phyloP scores from a whole-genome alignment of 2,329 filamentous ascomycete genomes.

The Exophiala sp. region DNA sequence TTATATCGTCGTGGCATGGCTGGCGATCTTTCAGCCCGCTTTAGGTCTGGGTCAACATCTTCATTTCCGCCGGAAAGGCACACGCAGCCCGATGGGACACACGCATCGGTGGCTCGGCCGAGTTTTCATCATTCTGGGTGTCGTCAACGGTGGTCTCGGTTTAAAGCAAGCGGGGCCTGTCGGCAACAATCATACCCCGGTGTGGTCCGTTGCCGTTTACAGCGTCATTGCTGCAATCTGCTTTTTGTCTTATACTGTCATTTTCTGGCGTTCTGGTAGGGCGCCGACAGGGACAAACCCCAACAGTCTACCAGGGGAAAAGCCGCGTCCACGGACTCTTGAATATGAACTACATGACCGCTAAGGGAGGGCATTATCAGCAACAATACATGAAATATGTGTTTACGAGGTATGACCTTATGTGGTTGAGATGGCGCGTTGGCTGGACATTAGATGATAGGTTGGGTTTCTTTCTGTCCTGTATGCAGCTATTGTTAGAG shows the following conservation, averaged over 20 bases:
- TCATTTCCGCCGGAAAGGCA: conserved; percentile 44
- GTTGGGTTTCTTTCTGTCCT: too few species aligned
- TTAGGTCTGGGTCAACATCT: conserved; percentile 49
- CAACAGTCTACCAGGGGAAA: conserved; percentile 16
- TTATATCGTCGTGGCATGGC: conserved; percentile 44
- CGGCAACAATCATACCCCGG: conserved; percentile 31
- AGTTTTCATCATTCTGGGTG: conserved; percentile 45
- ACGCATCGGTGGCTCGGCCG: conserved; percentile 53
- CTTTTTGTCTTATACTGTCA: conserved; percentile 40
- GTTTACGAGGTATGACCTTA: too few species aligned
- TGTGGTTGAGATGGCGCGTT: too few species aligned
- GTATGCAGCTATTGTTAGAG: too few species aligned
- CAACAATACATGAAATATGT: too few species aligned
- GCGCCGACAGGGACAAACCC: neutral
- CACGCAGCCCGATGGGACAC: conserved; percentile 35
- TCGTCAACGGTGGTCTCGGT: conserved; percentile 54
- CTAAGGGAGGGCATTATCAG: neutral
- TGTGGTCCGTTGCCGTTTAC: conserved; percentile 43
- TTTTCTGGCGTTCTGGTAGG: conserved; percentile 16
- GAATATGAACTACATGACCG: conserved; percentile 25
- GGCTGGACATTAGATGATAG: too few species aligned
- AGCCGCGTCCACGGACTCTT: conserved; percentile 14
- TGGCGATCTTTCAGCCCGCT: conserved; percentile 54
- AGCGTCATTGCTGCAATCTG: conserved; percentile 47
- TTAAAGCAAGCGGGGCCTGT: conserved; percentile 43